Base-by-base conservation (phyloP, 768 basidiomycete species). In the Leucocoprinus sp. region DNA sequence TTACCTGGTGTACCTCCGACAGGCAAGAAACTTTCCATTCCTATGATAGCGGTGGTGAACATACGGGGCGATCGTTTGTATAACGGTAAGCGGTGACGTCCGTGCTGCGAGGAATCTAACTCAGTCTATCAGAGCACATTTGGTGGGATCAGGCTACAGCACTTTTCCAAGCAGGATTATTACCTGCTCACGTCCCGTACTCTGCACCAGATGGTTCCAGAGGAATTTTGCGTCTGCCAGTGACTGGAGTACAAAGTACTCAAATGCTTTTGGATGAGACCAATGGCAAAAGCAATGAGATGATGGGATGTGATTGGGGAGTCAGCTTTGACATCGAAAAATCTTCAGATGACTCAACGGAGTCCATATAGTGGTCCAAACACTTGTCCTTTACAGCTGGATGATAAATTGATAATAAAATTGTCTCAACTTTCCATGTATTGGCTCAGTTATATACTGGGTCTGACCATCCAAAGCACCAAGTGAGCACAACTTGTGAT, bases 21-120 rank as follows among this genome's bases (percentile, higher is more conserved):
- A 1, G 69, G 69, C 11, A 72, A 66, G 53, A 67, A 68, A 34
- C 50, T 80, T 8, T 47, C 63, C 1, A 65, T 80, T 39, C 76
- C 77, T 2, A 72, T 76, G 69, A 59, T 75, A 18, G 73, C 70
- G 8, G 70, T 80, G n/a, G 72, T 80, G 28, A 75, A 72, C 49
- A 63, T 80, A 40, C 65, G 65, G 8, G 39, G 39, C 26, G 39
- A 41, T 15, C 39, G 39, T 17, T 27, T 52, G n/a, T 52, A 53
- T 24, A 53, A 53, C 15, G 52, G 52, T 53, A n/a, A 21, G 52
- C 27, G 8, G 8, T 7, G n/a, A n/a, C 14, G n/a, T 31, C 11
- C 31, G 9, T 4, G 3, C 26, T 31, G 9, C 11, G n/a, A 8
- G 11, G 6, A 31, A 31, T n/a, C 11, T 31, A 12, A 14, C 31